Evolutionary conservation across 2,329 filamentous ascomycete genomes (phyloP).

Genomic region (Waltergamsia citrina): DNA sequence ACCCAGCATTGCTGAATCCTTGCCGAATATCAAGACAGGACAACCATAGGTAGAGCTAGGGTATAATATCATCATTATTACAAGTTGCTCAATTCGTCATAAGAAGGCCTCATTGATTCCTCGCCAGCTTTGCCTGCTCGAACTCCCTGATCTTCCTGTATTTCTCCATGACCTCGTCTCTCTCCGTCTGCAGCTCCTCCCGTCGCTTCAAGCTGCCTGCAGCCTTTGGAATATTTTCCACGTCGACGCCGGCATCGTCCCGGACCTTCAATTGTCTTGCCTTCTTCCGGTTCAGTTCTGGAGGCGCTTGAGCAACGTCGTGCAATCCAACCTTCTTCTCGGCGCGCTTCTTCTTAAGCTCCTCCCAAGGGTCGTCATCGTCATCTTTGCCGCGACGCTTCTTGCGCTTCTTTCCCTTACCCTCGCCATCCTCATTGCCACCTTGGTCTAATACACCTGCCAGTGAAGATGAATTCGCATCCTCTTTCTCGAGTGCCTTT

Average conservation of each 20-base stretch:
- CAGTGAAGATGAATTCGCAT: no score
- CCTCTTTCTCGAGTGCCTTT: constrained; percentile 50
- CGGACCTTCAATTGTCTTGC: constrained; percentile 21
- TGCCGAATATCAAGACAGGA: no score
- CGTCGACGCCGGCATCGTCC: constrained; percentile 21
- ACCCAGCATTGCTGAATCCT: no score
- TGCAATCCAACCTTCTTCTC: constrained; percentile 41
- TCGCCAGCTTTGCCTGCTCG: constrained; percentile 22
- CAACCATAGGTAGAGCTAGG: no score
- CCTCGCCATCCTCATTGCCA: constrained; percentile 16
- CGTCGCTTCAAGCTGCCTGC: constrained; percentile 27
- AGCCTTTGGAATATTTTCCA: constrained; percentile 25
- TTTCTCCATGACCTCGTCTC: constrained; percentile 25
- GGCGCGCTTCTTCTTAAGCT: constrained; percentile 57
- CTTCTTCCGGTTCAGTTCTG: constrained; percentile 49
- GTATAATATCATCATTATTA: no score
- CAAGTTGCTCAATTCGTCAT: no score
- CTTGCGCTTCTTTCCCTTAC: constrained; percentile 29
- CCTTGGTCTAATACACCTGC: constrained; percentile 27
- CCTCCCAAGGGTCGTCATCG: constrained; percentile 67
- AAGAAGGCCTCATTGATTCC: no score
- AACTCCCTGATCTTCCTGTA: constrained; percentile 26
- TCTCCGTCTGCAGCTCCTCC: constrained; percentile 25
- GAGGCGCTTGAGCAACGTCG: constrained; percentile 65
- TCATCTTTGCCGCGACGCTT: constrained; percentile 38